phyloP scores from a whole-genome alignment of 2,329 filamentous ascomycete genomes.

The Chrysoporthe puriensis region DNA sequence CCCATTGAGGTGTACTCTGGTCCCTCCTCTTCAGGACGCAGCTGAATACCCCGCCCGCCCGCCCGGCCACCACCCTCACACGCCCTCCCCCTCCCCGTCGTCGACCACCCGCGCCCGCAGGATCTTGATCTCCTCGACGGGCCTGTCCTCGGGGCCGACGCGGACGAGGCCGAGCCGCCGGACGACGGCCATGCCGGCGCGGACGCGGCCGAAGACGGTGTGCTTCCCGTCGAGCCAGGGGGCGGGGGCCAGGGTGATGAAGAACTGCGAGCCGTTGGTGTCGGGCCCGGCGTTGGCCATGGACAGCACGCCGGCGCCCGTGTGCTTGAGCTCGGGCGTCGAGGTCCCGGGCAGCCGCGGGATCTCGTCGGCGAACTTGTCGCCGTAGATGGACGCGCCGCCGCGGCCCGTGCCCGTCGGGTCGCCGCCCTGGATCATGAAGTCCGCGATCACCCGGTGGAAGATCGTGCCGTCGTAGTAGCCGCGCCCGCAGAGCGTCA shows the following conservation, averaged over 20 bases:
- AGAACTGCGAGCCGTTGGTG: constrained; percentile 95
- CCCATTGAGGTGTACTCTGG: neutral
- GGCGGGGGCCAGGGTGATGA: constrained; percentile 90
- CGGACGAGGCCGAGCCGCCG: constrained; percentile 87
- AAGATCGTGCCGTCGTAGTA: constrained; percentile 89
- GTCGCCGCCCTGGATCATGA: constrained; percentile 96
- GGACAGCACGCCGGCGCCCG: constrained; percentile 87
- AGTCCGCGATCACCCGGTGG: constrained; percentile 93
- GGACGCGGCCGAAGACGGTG: constrained; percentile 93
- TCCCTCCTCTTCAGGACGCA: neutral
- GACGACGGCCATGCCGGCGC: constrained; percentile 79
- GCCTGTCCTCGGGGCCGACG: constrained; percentile 80
- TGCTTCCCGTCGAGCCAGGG: constrained; percentile 98
- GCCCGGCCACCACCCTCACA: neutral
- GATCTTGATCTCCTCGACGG: constrained; percentile 81
- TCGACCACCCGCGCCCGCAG: constrained; percentile 68
- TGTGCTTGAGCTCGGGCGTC: constrained; percentile 71
- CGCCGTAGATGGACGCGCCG: constrained; percentile 86
- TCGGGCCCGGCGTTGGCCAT: constrained; percentile 96
- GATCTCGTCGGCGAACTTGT: constrained; percentile 95
- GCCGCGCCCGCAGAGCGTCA: constrained; percentile 74
- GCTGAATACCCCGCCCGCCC: neutral
- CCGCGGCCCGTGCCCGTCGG: constrained; percentile 92
- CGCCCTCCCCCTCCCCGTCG: constrained; percentile 50
- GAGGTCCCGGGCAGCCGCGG: constrained; percentile 44